A percentile compares a stretch with the other conserved stretches of the same genome.
Evolutionary conservation across 164 flowering plant genomes (phyloP).

Genomic region (Dillenia suffruticosa): DNA sequence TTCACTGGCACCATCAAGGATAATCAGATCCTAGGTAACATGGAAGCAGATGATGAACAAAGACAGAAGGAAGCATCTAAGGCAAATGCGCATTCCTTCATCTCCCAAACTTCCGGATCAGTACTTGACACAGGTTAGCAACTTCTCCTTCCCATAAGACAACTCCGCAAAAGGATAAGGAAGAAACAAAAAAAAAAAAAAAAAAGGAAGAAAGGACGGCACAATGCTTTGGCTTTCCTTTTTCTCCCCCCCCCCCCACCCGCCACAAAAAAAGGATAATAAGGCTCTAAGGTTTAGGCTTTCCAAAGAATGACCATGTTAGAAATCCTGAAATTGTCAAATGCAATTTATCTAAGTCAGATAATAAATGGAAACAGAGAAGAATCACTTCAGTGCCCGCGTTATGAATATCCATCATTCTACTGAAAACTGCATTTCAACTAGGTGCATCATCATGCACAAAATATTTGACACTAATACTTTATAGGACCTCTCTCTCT

Average conservation of each 20-base stretch:
- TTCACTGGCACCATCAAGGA: slow-evolving; percentile 60
- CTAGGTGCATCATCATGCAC: no score
- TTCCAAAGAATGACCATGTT: no score
- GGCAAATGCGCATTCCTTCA: slow-evolving; percentile 65
- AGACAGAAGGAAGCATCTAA: slow-evolving; percentile 41
- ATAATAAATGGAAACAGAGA: no score
- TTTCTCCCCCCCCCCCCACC: no score
- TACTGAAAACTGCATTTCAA: no score
- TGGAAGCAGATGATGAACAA: slow-evolving; percentile 39
- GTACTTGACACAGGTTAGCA: slow-evolving; percentile 54
- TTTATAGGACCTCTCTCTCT: background rate
- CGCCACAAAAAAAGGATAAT: no score
- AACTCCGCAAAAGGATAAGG: background rate
- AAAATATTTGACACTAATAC: background rate
- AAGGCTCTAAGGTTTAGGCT: no score
- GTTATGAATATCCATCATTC: no score
- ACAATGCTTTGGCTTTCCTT: no score
- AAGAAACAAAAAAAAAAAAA: background rate
- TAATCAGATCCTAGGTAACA: slow-evolving; percentile 55
- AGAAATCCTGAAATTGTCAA: no score
- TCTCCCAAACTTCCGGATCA: slow-evolving; percentile 55
- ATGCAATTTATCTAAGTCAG: no score
- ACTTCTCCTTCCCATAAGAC: background rate
- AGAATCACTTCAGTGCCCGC: no score
- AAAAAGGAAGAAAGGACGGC: background rate